phyloP scores from a whole-genome alignment of 371 early-diverging fungal species.

The Syncephalis plumigaleata region DNA sequence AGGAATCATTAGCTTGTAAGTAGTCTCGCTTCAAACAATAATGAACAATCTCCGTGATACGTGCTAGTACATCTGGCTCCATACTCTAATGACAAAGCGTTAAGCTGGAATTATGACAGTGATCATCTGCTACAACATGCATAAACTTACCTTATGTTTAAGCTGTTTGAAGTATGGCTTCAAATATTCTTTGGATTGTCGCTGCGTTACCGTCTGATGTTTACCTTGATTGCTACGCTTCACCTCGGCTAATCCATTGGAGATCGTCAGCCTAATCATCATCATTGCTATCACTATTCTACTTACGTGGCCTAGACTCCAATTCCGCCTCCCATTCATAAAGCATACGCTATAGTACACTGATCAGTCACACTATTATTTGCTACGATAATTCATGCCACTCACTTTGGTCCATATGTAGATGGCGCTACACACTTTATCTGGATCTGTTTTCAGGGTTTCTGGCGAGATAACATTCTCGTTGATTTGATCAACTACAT shows the following conservation, averaged over 20 bases:
- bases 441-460: conserved; percentile 55
- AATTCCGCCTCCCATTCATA: conserved; percentile 79
- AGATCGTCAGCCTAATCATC: no score
- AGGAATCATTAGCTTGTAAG: conserved; percentile 83
- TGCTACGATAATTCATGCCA: conserved; percentile 13
- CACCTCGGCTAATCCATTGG: conserved; percentile 27
- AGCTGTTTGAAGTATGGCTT: conserved; percentile 77
- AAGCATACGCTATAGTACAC: conserved; percentile 32
- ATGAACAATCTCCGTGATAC: conserved; percentile 76
- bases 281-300: no score
- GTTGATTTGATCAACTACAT: conserved; percentile 18
- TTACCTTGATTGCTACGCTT: conserved; percentile 59
- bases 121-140: background rate
- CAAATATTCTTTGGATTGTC: conserved; percentile 75
- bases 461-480: conserved; percentile 34
- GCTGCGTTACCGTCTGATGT: conserved; percentile 56
- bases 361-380: background rate
- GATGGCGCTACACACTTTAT: conserved; percentile 51
- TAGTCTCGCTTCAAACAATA: conserved; percentile 76
- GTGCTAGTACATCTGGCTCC: conserved; percentile 68
- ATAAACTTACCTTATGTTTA: conserved; percentile 33
- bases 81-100: conserved; percentile 16
- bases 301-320: conserved; percentile 14
- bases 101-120: background rate
- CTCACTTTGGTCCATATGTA: conserved; percentile 44